Evolutionary conservation across 202 grass and related monocot species (phyloP), one percentile per base, ranked within the genome.

Genomic region (Cymbopogon flexuosus): DNA sequence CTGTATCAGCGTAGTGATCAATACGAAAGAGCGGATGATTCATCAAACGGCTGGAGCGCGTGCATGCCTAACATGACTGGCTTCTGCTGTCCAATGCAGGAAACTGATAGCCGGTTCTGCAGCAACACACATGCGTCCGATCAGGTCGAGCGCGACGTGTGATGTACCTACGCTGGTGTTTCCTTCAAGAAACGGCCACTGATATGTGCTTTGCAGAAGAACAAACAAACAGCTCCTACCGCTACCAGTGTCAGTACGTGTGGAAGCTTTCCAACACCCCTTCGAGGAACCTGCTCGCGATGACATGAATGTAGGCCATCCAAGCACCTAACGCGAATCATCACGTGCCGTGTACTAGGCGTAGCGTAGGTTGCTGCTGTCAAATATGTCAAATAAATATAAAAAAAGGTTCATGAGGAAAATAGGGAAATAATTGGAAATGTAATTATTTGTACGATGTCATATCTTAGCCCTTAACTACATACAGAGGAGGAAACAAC

Each of bases 91-190:
- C 8, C 68, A 68, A 21, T 13, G 30, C 75, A 21, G 56, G 81
- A 5, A 29, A 43, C 22, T 1, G 7, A 58, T 72, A 24, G 41
- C 24, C 11, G 40, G 33, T 78, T 24, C 57, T 22, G 72, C 27
- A 81, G 65, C 73, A 22, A 73, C 60, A 73, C 69, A 83, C 83
- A 76, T 78, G 66, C 73, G 3, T 22, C 29, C 9, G 43, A 80
- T 65, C 87, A 33, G 83, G 78, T 68, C 83, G 67, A 82, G 78
- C 46, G 60, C 11, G 66, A 81, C 33, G 73, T 62, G 46, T 49
- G 46, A 49, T 49, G 46, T 49, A n/a, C n/a, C n/a, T n/a, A n/a
- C n/a, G n/a, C n/a, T n/a, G n/a, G n/a, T n/a, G n/a, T n/a, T n/a
- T n/a, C n/a, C n/a, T n/a, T n/a, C n/a, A n/a, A n/a, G n/a, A n/a